Evolutionary conservation across 352 stramenopile species (phyloP).

Genomic region (Phytophthora kernoviae): DNA sequence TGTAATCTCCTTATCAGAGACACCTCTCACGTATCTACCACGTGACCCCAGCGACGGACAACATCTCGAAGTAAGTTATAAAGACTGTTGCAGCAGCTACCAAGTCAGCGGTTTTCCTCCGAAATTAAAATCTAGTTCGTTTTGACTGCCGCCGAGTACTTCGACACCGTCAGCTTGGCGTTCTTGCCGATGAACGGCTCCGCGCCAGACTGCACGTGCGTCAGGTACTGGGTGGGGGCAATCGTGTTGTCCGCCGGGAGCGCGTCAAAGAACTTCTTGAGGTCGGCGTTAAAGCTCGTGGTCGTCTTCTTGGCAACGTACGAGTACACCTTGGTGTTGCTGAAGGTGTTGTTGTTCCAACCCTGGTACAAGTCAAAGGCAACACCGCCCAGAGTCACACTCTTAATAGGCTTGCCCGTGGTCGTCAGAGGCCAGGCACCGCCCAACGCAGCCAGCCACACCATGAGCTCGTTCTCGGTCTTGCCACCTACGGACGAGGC

Average conservation of each 20-base stretch:
- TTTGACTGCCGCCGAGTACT: constrained; percentile 27
- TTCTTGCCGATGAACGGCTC: constrained; percentile 36
- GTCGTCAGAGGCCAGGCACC: constrained; percentile 30
- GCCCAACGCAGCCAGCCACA: constrained; percentile 34
- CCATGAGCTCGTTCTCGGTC: constrained; percentile 43
- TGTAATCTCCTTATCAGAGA: too few relatives aligned
- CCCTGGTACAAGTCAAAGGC: constrained; percentile 34
- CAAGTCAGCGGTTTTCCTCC: neutral
- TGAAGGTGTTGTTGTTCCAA: constrained; percentile 33
- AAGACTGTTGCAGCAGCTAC: too few relatives aligned
- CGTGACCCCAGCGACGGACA: too few relatives aligned
- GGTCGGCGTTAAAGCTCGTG: constrained; percentile 25
- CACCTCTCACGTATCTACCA: too few relatives aligned
- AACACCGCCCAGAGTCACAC: constrained; percentile 13
- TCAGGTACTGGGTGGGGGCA: constrained; percentile 31
- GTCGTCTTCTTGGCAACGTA: constrained; percentile 27
- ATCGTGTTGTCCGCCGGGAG: constrained; percentile 27
- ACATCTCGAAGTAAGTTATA: too few relatives aligned
- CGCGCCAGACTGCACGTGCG: constrained; percentile 33
- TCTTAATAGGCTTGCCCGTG: constrained; percentile 28
- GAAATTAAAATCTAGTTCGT: constrained; percentile 5
- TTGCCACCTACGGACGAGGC: constrained; percentile 18
- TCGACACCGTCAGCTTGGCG: constrained; percentile 24
- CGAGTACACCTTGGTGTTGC: constrained; percentile 35
- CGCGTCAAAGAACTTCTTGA: constrained; percentile 33